Percentiles rank a stretch among this genome's conserved stretches.
These are phyloP conservation scores for Tephrocybe sp. DNA, from an alignment of 768 basidiomycete species.

Conservation along the genomic window DNA sequence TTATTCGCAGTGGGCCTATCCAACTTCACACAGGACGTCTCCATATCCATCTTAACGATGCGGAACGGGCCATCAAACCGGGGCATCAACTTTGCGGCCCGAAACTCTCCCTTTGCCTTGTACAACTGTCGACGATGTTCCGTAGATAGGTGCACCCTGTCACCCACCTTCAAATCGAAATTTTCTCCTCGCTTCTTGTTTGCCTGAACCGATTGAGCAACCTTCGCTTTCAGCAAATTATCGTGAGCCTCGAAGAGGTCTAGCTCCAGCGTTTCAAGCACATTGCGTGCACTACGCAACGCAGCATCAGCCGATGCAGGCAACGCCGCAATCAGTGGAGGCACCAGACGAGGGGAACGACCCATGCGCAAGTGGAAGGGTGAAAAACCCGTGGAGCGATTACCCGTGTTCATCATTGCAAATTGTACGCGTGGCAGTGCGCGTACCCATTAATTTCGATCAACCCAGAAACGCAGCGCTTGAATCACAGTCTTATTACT, in stretches of 20 bases:
- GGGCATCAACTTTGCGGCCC: constrained; percentile 43
- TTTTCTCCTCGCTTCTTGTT: constrained; percentile 27
- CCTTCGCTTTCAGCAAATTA: constrained; percentile 24
- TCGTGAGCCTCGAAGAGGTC: constrained; percentile 31
- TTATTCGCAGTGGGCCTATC: constrained; percentile 25
- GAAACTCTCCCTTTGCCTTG: constrained; percentile 23
- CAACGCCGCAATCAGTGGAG: constrained; percentile 16
- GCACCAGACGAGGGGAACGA: constrained; percentile 24
- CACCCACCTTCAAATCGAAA: constrained; percentile 26
- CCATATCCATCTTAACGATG: constrained; percentile 9
- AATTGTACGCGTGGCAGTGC: constrained; percentile 29
- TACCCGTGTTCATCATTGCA: constrained; percentile 33
- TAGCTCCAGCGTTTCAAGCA: background rate
- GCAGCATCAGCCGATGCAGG: background rate
- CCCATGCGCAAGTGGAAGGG: constrained; percentile 30
- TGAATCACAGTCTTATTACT: too few species aligned
- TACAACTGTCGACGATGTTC: constrained; percentile 29
- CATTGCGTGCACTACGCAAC: background rate
- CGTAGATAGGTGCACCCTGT: constrained; percentile 37
- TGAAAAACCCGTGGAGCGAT: constrained; percentile 30
- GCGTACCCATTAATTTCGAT: constrained; percentile 20
- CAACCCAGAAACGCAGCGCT: too few species aligned
- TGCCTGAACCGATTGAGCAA: constrained; percentile 28
- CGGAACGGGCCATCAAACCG: constrained; percentile 30
- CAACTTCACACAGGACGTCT: constrained; percentile 26